phyloP scores from a whole-genome alignment of 768 basidiomycete genomes.

The Melanogaster broomeanus region DNA sequence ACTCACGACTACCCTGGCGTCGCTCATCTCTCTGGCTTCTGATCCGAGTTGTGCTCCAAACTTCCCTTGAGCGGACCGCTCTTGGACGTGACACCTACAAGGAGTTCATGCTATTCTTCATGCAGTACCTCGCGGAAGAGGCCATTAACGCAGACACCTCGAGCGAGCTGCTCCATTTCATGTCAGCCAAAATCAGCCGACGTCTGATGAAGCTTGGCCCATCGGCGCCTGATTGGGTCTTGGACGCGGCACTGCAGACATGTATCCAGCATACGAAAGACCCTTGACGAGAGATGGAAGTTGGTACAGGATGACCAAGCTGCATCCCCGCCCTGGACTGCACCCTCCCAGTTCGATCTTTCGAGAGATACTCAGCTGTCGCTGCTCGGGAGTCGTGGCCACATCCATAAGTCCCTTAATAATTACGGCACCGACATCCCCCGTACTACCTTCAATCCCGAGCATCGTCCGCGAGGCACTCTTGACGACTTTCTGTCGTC shows the following conservation, averaged over 20 bases:
- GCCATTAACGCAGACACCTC: constrained; percentile 1
- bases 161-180: constrained; percentile 39
- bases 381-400: constrained; percentile 28
- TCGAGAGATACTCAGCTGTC: constrained; percentile 34
- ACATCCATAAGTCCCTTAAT: constrained; percentile 25
- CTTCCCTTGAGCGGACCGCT: constrained; percentile 25
- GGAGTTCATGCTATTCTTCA: constrained; percentile 34
- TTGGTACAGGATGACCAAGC: constrained; percentile 29
- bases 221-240: constrained; percentile 16
- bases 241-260: not conserved
- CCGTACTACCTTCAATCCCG: not conserved
- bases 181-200: constrained; percentile 38
- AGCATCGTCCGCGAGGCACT: constrained; percentile 6
- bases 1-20: constrained; percentile 45
- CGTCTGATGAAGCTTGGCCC: constrained; percentile 39
- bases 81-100: constrained; percentile 28
- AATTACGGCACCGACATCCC: not conserved
- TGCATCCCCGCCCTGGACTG: constrained; percentile 29
- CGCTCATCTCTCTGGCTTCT: constrained; percentile 53
- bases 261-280: constrained; percentile 15
- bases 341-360: constrained; percentile 30
- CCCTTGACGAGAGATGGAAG: constrained; percentile 38
- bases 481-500: constrained; percentile 20
- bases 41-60: constrained; percentile 48
- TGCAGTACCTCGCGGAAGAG: constrained; percentile 15